A percentile compares a stretch with the other conserved stretches of the same genome.
These are phyloP conservation scores for Dioscorea alata DNA, from an alignment of 106 monocot species.

Conservation along the genomic window DNA sequence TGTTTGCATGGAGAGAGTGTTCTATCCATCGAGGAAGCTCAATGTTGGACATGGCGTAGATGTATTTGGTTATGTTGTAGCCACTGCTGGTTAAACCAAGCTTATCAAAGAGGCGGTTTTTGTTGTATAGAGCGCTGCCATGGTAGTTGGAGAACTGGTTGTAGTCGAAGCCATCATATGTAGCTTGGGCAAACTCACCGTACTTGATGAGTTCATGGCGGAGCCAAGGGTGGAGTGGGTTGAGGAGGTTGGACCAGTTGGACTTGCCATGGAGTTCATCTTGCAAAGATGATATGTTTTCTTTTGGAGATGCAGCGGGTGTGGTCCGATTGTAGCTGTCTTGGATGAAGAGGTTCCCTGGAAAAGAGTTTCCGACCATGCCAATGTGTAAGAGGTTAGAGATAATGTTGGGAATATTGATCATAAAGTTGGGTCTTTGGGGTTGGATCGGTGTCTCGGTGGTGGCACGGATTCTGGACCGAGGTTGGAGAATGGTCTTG, in stretches of 20 bases:
- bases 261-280: slow-evolving; percentile 37
- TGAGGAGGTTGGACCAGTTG: slow-evolving; percentile 50
- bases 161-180: slow-evolving; percentile 75
- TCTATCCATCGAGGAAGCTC: slow-evolving; percentile 45
- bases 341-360: neutral
- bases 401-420: slow-evolving; percentile 22
- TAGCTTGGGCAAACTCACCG: slow-evolving; percentile 72
- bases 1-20: slow-evolving; percentile 25
- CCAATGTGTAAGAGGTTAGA: slow-evolving; percentile 20
- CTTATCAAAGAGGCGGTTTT: slow-evolving; percentile 21
- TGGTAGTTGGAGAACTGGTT: slow-evolving; percentile 36
- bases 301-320: slow-evolving; percentile 35
- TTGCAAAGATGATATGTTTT: slow-evolving; percentile 40
- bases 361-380: neutral
- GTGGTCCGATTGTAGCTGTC: neutral
- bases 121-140: slow-evolving; percentile 51
- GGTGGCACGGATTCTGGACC: neutral
- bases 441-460: slow-evolving; percentile 3
- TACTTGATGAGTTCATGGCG: slow-evolving; percentile 68
- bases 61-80: slow-evolving; percentile 44
- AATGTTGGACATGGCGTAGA: slow-evolving; percentile 66
- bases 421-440: slow-evolving; percentile 1
- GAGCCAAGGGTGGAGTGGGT: slow-evolving; percentile 65
- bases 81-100: slow-evolving; percentile 29
- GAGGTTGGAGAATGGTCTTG: neutral